Evolutionary conservation across 139 green algal species (phyloP).

Genomic region (Deuterostichococcus epilithicus): DNA sequence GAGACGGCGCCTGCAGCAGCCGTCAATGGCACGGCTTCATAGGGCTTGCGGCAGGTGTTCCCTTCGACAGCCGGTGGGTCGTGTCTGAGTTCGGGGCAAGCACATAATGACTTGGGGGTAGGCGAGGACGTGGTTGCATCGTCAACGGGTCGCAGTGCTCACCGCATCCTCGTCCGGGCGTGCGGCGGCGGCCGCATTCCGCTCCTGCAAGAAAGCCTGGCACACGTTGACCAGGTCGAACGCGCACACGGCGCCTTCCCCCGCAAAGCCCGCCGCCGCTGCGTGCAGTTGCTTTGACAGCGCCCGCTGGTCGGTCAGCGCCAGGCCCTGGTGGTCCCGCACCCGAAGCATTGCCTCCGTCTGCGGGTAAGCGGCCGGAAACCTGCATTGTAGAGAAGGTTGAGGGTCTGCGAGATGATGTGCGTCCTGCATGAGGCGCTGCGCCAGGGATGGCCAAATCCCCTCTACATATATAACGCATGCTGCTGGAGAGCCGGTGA

Average conservation of each 20-base stretch:
- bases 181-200: conserved; percentile 34
- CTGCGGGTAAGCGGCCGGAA: conserved; percentile 17
- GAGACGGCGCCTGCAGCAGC: conserved; percentile 14
- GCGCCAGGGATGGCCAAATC: background rate
- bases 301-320: conserved; percentile 2
- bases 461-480: background rate
- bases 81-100: background rate
- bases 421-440: background rate
- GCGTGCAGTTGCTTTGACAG: conserved; percentile 41
- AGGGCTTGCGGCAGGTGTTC: background rate
- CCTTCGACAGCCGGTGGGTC: background rate
- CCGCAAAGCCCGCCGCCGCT: conserved; percentile 26
- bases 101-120: background rate
- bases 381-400: conserved; percentile 2
- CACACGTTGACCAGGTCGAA: conserved; percentile 60
- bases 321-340: conserved; percentile 9
- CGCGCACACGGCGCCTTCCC: conserved; percentile 44
- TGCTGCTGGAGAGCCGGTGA: background rate
- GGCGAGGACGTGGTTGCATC: background rate
- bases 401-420: background rate
- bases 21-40: background rate
- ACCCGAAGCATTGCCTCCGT: conserved; percentile 26
- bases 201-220: conserved; percentile 38
- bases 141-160: background rate
- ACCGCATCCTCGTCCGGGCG: background rate